Evolutionary conservation across 2,329 filamentous ascomycete species (phyloP), one percentile per base, ranked within the genome.

Genomic region (Xylaria digitata): DNA sequence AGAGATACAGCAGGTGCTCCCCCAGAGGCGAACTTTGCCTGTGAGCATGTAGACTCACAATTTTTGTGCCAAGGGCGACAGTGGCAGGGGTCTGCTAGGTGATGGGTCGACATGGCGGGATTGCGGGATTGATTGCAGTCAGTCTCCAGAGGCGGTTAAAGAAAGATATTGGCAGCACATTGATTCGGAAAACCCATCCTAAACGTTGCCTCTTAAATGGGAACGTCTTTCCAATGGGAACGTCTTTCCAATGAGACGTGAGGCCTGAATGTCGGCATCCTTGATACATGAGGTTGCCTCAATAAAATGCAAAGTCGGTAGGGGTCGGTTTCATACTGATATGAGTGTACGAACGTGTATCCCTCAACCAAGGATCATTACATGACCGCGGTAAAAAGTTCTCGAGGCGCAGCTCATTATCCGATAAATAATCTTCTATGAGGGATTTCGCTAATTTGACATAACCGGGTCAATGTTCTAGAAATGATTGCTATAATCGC

Each of bases 41-140:
- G 58, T 26, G 48, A 30, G 40, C 58, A 61, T 23, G 48, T 45
- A 34, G 58, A 17, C 17, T 61, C 37, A 11, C 58, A 61, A 7
- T 43, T 26, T 61, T 1, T 34, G 26, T 61, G 58, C 34, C 49
- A 52, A 19, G 23, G 11, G 17, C 15, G 48, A 34, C 58, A 61
- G 19, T 53, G 19, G 23, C 58, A 61, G 17, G 40, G 58, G 7
- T 17, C 23, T 15, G 48, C 17, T 13, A 40, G 21, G 7, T 19
- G 34, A 43, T 23, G 11, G 19, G 17, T 53, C 5, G 13, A 43
- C 46, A 52, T 53, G 21, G 15, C 6, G 21, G 15, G 43, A 23
- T 46, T 26, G 26, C 32, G 32, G 32, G 34, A 23, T 21, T 34
- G n/a, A 13, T 23, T 26, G 7, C 8, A 15, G 19, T 37, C 15